Conservation (phyloP, 257 asterid genomes). For the Solanum lycopersicoides region DNA sequence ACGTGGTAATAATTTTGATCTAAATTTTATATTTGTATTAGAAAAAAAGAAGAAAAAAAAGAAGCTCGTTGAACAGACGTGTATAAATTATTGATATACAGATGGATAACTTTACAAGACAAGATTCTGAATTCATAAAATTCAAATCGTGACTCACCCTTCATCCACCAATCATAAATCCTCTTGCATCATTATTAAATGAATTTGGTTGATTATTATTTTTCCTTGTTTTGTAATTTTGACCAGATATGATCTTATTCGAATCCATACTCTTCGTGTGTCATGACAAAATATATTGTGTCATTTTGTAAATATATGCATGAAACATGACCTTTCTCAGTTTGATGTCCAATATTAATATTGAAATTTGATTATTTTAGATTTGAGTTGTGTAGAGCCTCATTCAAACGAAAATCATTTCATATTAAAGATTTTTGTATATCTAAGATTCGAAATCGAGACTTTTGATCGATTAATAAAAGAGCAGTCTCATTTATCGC, state of each 20-base stretch:
- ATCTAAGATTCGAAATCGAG: rapidly evolving
- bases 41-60: rapidly evolving
- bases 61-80: not conserved
- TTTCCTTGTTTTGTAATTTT: not conserved
- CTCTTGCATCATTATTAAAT: not conserved
- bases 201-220: not conserved
- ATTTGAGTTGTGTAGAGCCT: rapidly evolving
- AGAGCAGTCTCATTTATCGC: rapidly evolving
- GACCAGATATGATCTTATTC: not conserved
- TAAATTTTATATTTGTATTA: not conserved
- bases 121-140: not conserved
- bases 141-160: not conserved
- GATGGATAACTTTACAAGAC: not conserved
- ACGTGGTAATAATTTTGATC: not conserved
- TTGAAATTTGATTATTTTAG: too few species aligned
- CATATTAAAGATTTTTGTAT: too few species aligned
- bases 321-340: not conserved
- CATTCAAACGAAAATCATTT: rapidly evolving
- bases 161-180: not conserved
- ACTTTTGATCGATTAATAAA: rapidly evolving
- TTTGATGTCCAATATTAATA: too few species aligned
- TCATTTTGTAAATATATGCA: not conserved
- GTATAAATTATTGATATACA: not conserved
- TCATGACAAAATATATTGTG: not conserved
- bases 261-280: not conserved